Percentiles rank a stretch among this genome's conserved stretches.
phyloP scores from a whole-genome alignment of 495 filamentous ascomycete genomes.

The Penicillium bovifimosum region DNA sequence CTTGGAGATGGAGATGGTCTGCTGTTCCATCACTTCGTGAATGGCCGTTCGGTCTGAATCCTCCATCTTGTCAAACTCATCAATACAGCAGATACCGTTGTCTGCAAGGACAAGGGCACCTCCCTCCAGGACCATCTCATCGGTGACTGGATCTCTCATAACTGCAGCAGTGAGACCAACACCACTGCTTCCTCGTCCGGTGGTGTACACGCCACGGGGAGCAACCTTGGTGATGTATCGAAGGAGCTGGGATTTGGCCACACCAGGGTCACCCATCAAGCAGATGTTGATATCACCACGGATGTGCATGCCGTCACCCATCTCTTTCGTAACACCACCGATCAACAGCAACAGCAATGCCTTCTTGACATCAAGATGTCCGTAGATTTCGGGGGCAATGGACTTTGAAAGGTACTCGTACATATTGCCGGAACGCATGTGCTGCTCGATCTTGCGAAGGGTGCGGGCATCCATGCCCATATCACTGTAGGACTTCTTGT shows the following conservation, averaged over 20 bases:
- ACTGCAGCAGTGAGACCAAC: slow-evolving; percentile 97
- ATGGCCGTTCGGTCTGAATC: slow-evolving; percentile 94
- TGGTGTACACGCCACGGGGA: slow-evolving; percentile 94
- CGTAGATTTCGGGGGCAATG: slow-evolving; percentile 95
- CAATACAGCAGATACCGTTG: slow-evolving; percentile 98
- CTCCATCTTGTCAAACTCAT: slow-evolving; percentile 99
- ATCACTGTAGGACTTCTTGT: slow-evolving; percentile 96
- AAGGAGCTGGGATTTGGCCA: slow-evolving; percentile 94
- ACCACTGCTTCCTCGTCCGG: slow-evolving; percentile 90
- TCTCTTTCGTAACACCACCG: slow-evolving; percentile 92
- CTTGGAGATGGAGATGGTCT: slow-evolving; percentile 98
- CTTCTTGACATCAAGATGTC: slow-evolving; percentile 96
- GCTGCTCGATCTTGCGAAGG: slow-evolving; percentile 72
- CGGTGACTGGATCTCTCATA: slow-evolving; percentile 96
- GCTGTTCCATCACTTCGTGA: slow-evolving; percentile 99
- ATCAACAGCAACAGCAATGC: slow-evolving; percentile 90
- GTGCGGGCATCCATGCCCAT: slow-evolving; percentile 72
- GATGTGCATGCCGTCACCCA: slow-evolving; percentile 97
- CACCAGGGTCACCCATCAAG: slow-evolving; percentile 98
- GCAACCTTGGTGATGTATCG: slow-evolving; percentile 99
- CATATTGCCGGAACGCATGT: slow-evolving; percentile 76
- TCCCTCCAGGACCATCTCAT: slow-evolving; percentile 98
- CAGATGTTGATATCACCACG: slow-evolving; percentile 98
- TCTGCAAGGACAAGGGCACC: slow-evolving; percentile 93
- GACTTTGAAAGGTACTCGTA: slow-evolving; percentile 93